Evolutionary conservation across 1,139 yeast species (phyloP), one percentile per base, ranked within the genome.

Genomic region (Kodamaea sp.): DNA sequence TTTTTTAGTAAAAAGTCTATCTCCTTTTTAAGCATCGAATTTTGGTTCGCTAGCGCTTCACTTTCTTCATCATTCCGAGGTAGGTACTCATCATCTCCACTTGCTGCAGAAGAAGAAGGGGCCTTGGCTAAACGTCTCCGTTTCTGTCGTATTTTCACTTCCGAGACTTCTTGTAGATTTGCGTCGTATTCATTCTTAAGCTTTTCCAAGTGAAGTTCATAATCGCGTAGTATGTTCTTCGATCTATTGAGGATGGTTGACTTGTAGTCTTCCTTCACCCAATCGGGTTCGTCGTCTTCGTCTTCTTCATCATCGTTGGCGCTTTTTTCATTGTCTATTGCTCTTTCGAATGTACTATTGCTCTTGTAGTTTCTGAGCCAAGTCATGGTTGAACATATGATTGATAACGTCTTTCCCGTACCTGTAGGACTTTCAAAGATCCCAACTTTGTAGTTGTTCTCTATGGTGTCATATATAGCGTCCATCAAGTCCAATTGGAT

Each of bases 381-480:
- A 0, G 94, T 78, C 78, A 90, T 73, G 0, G 94, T 68, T 0
- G 95, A 79, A 53, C 97, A 92, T 2, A 90, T 85, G 28, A 90
- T 63, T 1, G 96, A 87, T 7, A 90, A 63, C 0, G 97, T 89
- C 59, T 90, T 90, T 4, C 97, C 97, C 1, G 94, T 86, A 3
- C 97, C 98, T 0, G 98, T 90, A 0, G 98, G 97, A 43, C 95
- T 83, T 56, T 90, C 97, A 51, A 90, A 84, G 6, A 90, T 66
- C 0, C 95, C 96, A 2, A 90, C 66, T 53, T 83, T 86, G 54
- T 71, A 78, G 19, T 69, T 67, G 11, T 65, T 61, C 8, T 73
- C 70, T 10, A 90, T 67, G 2, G 88, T 73, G 16, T 75, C 76
- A 51, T 84, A 84, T 14, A 92, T 72, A 19, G 80, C 76, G 28